These are phyloP conservation scores for Eudorina sp. DNA, from an alignment of 139 green algal genomes.

Conservation along the genomic window DNA sequence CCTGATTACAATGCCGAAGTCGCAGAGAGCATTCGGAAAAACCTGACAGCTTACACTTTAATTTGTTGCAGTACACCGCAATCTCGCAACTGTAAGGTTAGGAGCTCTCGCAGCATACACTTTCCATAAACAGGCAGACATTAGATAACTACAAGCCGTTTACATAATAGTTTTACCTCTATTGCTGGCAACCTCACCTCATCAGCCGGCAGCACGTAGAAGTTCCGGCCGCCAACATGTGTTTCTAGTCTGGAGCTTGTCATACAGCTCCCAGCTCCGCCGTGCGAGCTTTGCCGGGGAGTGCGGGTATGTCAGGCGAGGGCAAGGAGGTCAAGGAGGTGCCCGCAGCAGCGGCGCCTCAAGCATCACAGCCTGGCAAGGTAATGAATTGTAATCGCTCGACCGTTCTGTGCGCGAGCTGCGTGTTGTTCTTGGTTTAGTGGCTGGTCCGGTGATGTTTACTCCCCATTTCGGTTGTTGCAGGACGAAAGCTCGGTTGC, in stretches of 20 bases:
- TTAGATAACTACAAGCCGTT: too few relatives aligned
- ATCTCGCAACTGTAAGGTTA: too few relatives aligned
- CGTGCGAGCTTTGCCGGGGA: constrained; percentile 13
- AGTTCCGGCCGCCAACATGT: neutral
- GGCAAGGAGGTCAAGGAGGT: constrained; percentile 31
- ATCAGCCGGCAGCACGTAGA: too few relatives aligned
- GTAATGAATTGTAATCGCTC: neutral
- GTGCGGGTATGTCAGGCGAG: constrained; percentile 36
- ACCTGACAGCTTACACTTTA: too few relatives aligned
- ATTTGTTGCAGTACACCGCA: too few relatives aligned
- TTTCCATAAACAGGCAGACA: too few relatives aligned
- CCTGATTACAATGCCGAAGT: too few relatives aligned
- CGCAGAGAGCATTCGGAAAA: too few relatives aligned
- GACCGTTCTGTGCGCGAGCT: too few relatives aligned
- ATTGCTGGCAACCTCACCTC: too few relatives aligned
- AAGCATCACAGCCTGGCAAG: neutral
- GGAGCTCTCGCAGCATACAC: too few relatives aligned
- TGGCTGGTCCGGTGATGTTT: neutral
- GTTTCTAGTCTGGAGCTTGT: neutral
- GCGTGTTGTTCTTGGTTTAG: neutral
- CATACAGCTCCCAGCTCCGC: constrained; percentile 5
- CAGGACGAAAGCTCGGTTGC: constrained; percentile 10
- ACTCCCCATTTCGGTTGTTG: neutral
- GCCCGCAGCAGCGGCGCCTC: constrained; percentile 11
- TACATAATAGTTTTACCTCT: too few relatives aligned